Base-by-base conservation (phyloP, 768 basidiomycete species). In the Naganishia friedmannii region DNA sequence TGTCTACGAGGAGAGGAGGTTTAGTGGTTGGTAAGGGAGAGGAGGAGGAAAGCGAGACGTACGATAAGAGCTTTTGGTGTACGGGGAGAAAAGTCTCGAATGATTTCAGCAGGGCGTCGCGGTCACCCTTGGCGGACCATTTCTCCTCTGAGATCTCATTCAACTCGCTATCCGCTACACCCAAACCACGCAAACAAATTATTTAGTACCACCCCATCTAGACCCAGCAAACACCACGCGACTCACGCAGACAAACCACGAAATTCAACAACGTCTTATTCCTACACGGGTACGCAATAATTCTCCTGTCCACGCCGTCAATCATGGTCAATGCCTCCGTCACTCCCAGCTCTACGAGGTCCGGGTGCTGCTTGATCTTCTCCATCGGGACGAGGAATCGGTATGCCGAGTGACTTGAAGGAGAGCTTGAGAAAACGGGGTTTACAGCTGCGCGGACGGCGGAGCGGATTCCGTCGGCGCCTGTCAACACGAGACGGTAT, bases 381-480 rank as follows among this genome's bases (percentile, higher is more conserved):
- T 39, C 39, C n/a, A 39, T 23, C n/a, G 73, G 63, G 17, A 76
- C 66, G 1, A 77, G 70, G 17, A 68, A 45, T 13, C 76, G 76
- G 73, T 77, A 77, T 3, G 76, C 76, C 2, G 66, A 69, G 71
- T 77, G 73, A 0, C 70, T 67, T 0, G 76, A 75, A 2, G 71
- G 74, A 32, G 42, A 23, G 26, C 74, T 70, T 31, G 58, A 57
- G 58, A 70, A 60, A 53, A 51, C 17, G 4, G 55, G 21, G 3
- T 71, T 72, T 37, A 77, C 70, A 0, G 69, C 67, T 8, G 63
- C 15, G 6, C 73, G 70, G 26, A 70, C 55, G 46, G 69, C 68
- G 0, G 72, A 73, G 26, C 70, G 70, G 58, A 76, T 71, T 17
- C 75, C 75, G 53, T 76, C 75, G 45, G 75, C 73, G 51, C 69